These are phyloP conservation scores for Cyberlindnera nakhonratchasimensis DNA, from an alignment of 805 yeast species.

Conservation along the genomic window DNA sequence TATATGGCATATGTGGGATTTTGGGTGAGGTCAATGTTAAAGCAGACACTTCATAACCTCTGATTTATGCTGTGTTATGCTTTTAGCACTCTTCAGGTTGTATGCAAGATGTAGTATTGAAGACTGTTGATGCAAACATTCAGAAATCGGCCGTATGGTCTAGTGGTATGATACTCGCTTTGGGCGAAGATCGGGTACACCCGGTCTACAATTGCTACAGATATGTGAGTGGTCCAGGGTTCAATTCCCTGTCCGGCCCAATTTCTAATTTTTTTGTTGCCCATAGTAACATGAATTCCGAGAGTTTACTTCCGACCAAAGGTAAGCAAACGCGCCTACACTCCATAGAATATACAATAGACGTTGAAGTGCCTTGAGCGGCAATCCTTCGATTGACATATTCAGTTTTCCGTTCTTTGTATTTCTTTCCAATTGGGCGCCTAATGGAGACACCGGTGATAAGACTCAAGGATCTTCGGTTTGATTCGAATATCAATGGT, in stretches of 20 bases:
- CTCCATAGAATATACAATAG: background rate
- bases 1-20: too few relatives aligned
- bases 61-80: too few relatives aligned
- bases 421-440: too few relatives aligned
- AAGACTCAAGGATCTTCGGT: conserved; percentile 9
- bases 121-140: background rate
- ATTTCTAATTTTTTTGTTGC: conserved; percentile 8
- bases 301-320: conserved; percentile 13
- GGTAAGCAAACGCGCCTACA: conserved; percentile 6
- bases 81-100: too few relatives aligned
- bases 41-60: too few relatives aligned
- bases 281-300: conserved; percentile 16
- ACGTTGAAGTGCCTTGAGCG: too few relatives aligned
- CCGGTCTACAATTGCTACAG: conserved; percentile 9
- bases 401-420: too few relatives aligned
- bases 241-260: conserved; percentile 22
- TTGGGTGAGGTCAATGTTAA: too few relatives aligned
- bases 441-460: conserved; percentile 13
- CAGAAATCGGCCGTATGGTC: conserved; percentile 29
- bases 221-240: conserved; percentile 23
- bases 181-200: conserved; percentile 27
- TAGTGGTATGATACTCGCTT: conserved; percentile 33
- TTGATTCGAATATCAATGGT: conserved; percentile 10
- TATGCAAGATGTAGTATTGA: background rate
- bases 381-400: too few relatives aligned